Percentiles rank a stretch among this genome's conserved stretches.
These are phyloP conservation scores for Phialemoniopsis sp. DNA, from an alignment of 2,329 filamentous ascomycete genomes.

Conservation along the genomic window DNA sequence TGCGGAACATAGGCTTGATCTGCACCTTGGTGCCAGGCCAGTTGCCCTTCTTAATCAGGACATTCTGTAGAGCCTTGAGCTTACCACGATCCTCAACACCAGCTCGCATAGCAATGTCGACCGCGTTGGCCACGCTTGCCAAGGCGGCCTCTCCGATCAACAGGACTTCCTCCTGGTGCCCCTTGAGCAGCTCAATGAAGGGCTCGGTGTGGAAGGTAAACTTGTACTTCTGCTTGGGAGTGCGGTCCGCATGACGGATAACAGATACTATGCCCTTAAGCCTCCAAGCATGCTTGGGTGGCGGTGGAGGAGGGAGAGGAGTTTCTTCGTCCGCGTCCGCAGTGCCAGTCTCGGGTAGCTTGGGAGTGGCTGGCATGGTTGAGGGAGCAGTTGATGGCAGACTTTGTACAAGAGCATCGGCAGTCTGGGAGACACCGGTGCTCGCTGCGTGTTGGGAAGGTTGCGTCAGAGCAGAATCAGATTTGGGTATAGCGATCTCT, in stretches of 20 bases:
- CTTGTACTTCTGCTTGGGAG: slow-evolving; percentile 98
- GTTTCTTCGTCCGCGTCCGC: slow-evolving; percentile 35
- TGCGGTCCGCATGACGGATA: slow-evolving; percentile 92
- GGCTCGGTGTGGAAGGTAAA: slow-evolving; percentile 97
- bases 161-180: slow-evolving; percentile 93
- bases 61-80: slow-evolving; percentile 79
- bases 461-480: slow-evolving; percentile 15
- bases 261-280: slow-evolving; percentile 97
- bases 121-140: slow-evolving; percentile 83
- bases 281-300: slow-evolving; percentile 93
- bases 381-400: slow-evolving; percentile 32
- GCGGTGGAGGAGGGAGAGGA: slow-evolving; percentile 53
- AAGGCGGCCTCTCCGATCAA: slow-evolving; percentile 89
- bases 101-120: slow-evolving; percentile 72
- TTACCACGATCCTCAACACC: slow-evolving; percentile 83
- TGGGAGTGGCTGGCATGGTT: slow-evolving; percentile 31
- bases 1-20: slow-evolving; percentile 98
- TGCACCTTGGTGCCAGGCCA: slow-evolving; percentile 98
- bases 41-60: slow-evolving; percentile 84
- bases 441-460: slow-evolving; percentile 14
- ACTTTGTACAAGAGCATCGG: slow-evolving; percentile 13
- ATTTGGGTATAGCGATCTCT: slow-evolving; percentile 11
- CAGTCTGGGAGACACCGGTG: slow-evolving; percentile 6
- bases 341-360: slow-evolving; percentile 23
- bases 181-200: slow-evolving; percentile 90